Evolutionary conservation across 2,329 filamentous ascomycete species (phyloP).

Genomic region (Colletotrichum sublineola): DNA sequence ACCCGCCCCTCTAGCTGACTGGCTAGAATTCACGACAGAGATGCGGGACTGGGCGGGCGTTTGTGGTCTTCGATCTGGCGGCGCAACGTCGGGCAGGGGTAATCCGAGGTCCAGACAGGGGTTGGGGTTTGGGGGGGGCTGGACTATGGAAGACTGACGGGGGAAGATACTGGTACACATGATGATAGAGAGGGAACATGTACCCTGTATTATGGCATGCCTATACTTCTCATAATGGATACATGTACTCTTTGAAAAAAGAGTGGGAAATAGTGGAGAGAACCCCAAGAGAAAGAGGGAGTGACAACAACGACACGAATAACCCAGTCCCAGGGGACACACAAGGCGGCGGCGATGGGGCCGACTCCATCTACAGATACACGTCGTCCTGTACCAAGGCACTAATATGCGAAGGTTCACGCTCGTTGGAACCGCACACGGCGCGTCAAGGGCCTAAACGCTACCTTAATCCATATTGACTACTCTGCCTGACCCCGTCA

Average conservation of each 20-base stretch:
- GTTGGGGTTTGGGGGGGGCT: no score
- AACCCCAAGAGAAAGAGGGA: background rate
- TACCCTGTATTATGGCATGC: no score
- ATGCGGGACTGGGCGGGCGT: conserved; percentile 36
- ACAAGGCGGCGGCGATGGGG: conserved; percentile 28
- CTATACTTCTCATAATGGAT: no score
- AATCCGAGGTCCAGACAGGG: background rate
- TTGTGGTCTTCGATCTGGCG: conserved; percentile 40
- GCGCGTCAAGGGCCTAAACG: background rate
- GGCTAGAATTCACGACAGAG: conserved; percentile 9
- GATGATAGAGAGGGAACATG: background rate
- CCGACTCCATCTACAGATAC: background rate
- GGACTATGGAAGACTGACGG: background rate
- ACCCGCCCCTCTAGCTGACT: conserved; percentile 1
- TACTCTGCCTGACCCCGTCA: conserved; percentile 7
- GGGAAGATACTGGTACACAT: no score
- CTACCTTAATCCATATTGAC: conserved; percentile 20
- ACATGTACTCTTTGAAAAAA: no score
- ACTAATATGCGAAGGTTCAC: conserved; percentile 7
- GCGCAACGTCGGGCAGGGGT: conserved; percentile 17
- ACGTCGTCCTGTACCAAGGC: background rate
- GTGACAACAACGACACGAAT: background rate
- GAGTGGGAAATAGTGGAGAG: conserved; percentile 9
- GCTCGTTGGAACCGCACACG: background rate
- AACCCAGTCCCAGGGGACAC: background rate